Percentiles rank a stretch among this genome's conserved stretches.
These are phyloP conservation scores for Hippophae gyantsensis DNA, from an alignment of 306 rosid species.

Conservation along the genomic window DNA sequence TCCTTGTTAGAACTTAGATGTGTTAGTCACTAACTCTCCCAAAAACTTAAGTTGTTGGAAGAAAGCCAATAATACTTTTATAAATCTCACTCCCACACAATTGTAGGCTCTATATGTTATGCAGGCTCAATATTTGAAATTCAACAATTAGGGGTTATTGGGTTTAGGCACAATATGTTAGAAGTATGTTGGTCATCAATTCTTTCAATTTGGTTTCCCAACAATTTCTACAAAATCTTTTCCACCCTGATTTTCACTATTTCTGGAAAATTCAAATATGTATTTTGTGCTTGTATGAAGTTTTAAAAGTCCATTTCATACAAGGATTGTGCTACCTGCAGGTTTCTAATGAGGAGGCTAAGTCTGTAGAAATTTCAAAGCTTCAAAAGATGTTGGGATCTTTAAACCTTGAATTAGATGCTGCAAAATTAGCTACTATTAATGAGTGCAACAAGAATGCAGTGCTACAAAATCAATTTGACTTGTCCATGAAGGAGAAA, in stretches of 20 bases:
- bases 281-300: slow-evolving; percentile 5
- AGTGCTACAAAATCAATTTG: slow-evolving; percentile 78
- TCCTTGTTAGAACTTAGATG: too few relatives aligned
- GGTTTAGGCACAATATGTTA: too few relatives aligned
- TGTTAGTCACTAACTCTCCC: too few relatives aligned
- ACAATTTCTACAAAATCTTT: not conserved
- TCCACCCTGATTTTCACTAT: not conserved
- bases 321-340: slow-evolving; percentile 29
- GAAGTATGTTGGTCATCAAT: too few relatives aligned
- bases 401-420: slow-evolving; percentile 72
- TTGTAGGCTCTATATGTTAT: too few relatives aligned
- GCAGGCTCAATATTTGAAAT: too few relatives aligned
- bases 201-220: too few relatives aligned
- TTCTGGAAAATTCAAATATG: not conserved
- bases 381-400: slow-evolving; percentile 69
- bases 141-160: too few relatives aligned
- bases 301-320: slow-evolving; percentile 15
- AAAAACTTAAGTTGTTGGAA: too few relatives aligned
- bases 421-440: slow-evolving; percentile 73
- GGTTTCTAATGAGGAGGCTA: slow-evolving; percentile 88
- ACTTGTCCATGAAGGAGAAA: slow-evolving; percentile 64
- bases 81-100: too few relatives aligned
- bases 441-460: slow-evolving; percentile 95
- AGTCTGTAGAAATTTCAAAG: slow-evolving; percentile 54
- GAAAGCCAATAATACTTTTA: too few relatives aligned